Conservation (phyloP, 176 grass and related monocot species). For the Aegilops speltoides region DNA sequence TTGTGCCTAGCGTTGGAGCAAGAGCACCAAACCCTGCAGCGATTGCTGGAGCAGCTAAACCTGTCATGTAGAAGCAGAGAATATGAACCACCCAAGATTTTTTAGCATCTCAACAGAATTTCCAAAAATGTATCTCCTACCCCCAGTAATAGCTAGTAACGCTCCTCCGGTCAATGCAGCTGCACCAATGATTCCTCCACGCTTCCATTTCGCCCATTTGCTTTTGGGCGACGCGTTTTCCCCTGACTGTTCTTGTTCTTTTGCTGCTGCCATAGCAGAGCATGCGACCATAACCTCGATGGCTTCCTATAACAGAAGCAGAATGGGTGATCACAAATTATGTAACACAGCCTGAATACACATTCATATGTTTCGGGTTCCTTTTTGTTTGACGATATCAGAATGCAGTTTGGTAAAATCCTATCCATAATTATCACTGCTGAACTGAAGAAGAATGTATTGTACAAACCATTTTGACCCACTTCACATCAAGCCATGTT, state of each 20-base stretch:
- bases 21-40: constrained; percentile 92
- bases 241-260: constrained; percentile 66
- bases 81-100: background rate
- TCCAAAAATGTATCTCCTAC: constrained; percentile 22
- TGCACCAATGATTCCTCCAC: constrained; percentile 87
- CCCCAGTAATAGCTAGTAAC: constrained; percentile 87
- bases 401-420: background rate
- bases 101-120: background rate
- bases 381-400: background rate
- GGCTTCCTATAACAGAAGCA: constrained; percentile 68
- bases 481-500: constrained; percentile 87
- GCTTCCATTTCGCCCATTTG: constrained; percentile 90
- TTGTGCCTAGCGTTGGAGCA: constrained; percentile 74
- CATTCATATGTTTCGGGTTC: background rate
- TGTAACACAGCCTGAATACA: background rate
- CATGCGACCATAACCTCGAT: constrained; percentile 91
- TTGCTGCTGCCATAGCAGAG: constrained; percentile 94
- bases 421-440: background rate
- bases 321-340: background rate
- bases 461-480: constrained; percentile 84
- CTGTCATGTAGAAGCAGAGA: constrained; percentile 44
- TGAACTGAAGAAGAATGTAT: background rate
- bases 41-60: constrained; percentile 97
- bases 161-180: constrained; percentile 91
- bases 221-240: constrained; percentile 54